Evolutionary conservation across 148 eudicot species (phyloP), one percentile per base, ranked within the genome.

Genomic region (Rhododendron vialii): DNA sequence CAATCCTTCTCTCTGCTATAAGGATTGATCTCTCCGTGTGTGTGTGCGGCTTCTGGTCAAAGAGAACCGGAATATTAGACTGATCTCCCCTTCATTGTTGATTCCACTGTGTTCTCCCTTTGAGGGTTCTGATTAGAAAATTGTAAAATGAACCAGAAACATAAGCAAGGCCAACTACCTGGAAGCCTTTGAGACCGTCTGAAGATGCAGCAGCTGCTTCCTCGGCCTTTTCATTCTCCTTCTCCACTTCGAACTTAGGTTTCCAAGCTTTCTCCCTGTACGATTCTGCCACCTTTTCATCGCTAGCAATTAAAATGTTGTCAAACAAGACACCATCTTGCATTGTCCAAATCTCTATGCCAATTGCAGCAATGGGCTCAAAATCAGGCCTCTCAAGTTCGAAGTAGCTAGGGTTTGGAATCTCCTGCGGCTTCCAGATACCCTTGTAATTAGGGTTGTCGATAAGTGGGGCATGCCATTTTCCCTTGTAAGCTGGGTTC

Each of bases 301-400:
- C 92, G 36, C 90, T 88, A 6, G 99, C 94, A 50, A 97, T 95
- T 88, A 97, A 88, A 43, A 97, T 88, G 86, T 93, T 97, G 90
- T 95, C 99, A 83, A 97, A 97, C 90, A 97, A 84, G 74, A 97
- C 91, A 33, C 98, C 99, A 87, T 95, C 95, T 88, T 95, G 94
- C 98, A 95, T 94, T 71, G 98, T 95, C 98, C 98, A 95, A 30
- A 95, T 95, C 89, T 97, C 99, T 88, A 97, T 97, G 80, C 99
- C 99, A 87, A 97, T 90, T 7, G 98, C 99, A 88, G 96, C 98
- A 86, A 97, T 93, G 81, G 94, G 95, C 91, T 97, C 99, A 87
- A 92, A 97, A 87, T 95, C 76, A 3, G 99, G 98, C 48, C 88
- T 91, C 3, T 95, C 92, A 38, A 95, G 91, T 88, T 97, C 98